Evolutionary conservation across 2,329 filamentous ascomycete species (phyloP), one percentile per base, ranked within the genome.

Genomic region (Neocatenulostroma microsporum): DNA sequence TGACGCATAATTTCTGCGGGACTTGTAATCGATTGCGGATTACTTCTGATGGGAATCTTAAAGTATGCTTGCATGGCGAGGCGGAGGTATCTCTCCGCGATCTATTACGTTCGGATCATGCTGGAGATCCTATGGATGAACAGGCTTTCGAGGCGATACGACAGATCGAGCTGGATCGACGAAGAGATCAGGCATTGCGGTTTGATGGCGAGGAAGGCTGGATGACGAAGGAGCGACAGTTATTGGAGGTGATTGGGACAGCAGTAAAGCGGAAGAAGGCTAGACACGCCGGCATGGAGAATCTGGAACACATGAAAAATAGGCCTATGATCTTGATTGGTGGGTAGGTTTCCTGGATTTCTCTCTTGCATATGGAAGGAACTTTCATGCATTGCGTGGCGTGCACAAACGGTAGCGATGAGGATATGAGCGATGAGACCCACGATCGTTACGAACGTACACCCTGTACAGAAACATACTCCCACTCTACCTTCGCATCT

Each of bases 281-380:
- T 50, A 94, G 89, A 60, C 91, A 98, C 62, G 91, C 91, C 7
- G 91, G 89, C 35, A 85, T 96, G 57, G 86, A 84, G 34, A 75
- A 89, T 58, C 64, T 98, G 54, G 83, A 95, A 63, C 85, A 94
- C 53, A 94, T 95, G 88, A 87, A 91, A 66, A 98, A 98, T 61
- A 72, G 91, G 57, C 91, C 91, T 36, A 98, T 98, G 91, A 98
- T 98, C 51, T 74, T 98, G 67, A 98, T 98, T 78, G 91, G 91
- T 95, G 91, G 91, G 88, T 98, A 79, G 83, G 62, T 60, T 64
- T 55, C 42, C 27, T 40, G 49, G n/a, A n/a, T 45, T 53, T 47
- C 41, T 32, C 42, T 27, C 32, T 21, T 28, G 13, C 4, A 30
- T 32, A 15, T 27, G 30, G 4, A 21, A 4, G 4, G 8, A n/a